phyloP scores from a whole-genome alignment of 306 rosid genomes.

The Begonia masoniana region DNA sequence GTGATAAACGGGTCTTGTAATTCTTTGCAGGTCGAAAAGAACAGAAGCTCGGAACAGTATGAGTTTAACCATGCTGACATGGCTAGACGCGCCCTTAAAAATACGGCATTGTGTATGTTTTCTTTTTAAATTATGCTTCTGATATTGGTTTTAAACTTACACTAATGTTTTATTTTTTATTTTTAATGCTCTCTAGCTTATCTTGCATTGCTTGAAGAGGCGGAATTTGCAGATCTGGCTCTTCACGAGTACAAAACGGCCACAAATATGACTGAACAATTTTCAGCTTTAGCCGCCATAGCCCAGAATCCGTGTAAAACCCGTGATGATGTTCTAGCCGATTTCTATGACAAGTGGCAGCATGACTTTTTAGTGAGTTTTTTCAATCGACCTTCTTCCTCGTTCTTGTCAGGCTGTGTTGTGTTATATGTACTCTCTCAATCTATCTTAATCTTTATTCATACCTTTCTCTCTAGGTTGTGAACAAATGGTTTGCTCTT shows the following conservation, averaged over 20 bases:
- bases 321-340: slow-evolving; percentile 74
- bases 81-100: slow-evolving; percentile 95
- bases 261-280: slow-evolving; percentile 96
- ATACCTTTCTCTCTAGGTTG: slow-evolving; percentile 37
- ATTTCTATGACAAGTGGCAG: slow-evolving; percentile 88
- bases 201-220: slow-evolving; percentile 65
- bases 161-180: slow-evolving; percentile 4
- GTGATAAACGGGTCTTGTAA: slow-evolving; percentile 2
- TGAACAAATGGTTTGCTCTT: slow-evolving; percentile 93
- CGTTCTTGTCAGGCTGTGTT: too few species aligned
- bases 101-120: slow-evolving; percentile 64
- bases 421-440: too few species aligned
- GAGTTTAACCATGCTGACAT: slow-evolving; percentile 55
- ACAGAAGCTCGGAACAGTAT: slow-evolving; percentile 61
- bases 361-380: slow-evolving; percentile 63
- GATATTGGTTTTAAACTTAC: slow-evolving; percentile 7
- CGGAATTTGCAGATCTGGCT: slow-evolving; percentile 31
- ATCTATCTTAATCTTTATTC: too few species aligned
- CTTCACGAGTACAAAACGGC: slow-evolving; percentile 65
- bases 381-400: too few species aligned
- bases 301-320: slow-evolving; percentile 79
- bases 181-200: slow-evolving; percentile 42
- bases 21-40: slow-evolving; percentile 51
- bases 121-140: slow-evolving; percentile 11
- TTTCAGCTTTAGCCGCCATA: slow-evolving; percentile 85